Evolutionary conservation across 208 protist species (phyloP).

Genomic region (Acanthamoeba triangularis): DNA sequence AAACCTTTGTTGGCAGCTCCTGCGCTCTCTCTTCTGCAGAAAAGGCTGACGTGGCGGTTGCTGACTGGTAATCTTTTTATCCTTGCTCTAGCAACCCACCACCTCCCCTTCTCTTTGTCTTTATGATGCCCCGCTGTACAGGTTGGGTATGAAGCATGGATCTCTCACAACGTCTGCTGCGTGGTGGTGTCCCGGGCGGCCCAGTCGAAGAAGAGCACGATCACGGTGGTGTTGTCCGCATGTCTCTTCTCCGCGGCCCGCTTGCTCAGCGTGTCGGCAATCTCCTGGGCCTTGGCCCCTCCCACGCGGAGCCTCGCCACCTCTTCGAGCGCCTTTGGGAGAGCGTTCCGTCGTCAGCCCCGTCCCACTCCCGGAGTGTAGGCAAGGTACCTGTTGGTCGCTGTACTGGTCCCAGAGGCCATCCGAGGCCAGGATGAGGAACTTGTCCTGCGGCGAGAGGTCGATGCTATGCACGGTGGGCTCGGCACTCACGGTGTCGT

Average conservation of each 20-base stretch:
- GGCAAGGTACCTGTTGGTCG: not conserved
- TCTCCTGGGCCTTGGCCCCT: not conserved
- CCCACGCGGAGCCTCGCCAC: too few relatives aligned
- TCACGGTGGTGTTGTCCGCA: constrained; percentile 26
- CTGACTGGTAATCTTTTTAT: too few relatives aligned
- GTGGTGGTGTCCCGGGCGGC: not conserved
- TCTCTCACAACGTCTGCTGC: not conserved
- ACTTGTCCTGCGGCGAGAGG: constrained; percentile 23
- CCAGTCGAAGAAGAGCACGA: constrained; percentile 36
- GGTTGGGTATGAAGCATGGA: too few relatives aligned
- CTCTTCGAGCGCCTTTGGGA: too few relatives aligned
- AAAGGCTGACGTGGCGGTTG: too few relatives aligned
- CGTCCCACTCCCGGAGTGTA: too few relatives aligned
- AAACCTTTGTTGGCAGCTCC: too few relatives aligned
- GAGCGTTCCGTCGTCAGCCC: too few relatives aligned
- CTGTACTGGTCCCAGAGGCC: constrained; percentile 3
- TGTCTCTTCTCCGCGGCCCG: not conserved
- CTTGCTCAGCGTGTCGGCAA: not conserved
- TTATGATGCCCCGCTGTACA: too few relatives aligned
- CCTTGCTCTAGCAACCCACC: too few relatives aligned
- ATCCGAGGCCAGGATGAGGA: not conserved
- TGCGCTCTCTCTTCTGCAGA: too few relatives aligned
- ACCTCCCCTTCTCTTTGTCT: too few relatives aligned
- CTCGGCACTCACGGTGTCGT: constrained; percentile 12
- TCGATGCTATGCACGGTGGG: not conserved